phyloP scores from a whole-genome alignment of 345 rosid species.

The Eucalyptus caleyi region DNA sequence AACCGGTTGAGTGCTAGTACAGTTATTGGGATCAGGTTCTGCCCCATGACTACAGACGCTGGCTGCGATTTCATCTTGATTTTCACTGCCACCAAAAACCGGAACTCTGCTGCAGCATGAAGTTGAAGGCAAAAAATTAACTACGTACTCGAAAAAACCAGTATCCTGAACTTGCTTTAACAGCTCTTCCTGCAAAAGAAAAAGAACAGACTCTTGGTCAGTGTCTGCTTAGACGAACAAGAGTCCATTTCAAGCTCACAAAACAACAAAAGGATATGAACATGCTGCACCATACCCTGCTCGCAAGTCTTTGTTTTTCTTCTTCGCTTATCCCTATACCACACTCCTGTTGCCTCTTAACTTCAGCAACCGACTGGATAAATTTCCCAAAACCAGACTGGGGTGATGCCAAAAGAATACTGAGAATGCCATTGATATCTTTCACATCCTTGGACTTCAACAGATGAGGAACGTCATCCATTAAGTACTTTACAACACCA shows the following conservation, averaged over 20 bases:
- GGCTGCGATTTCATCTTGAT: conserved; percentile 33
- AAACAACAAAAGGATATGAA: background rate
- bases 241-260: background rate
- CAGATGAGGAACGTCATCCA: conserved; percentile 70
- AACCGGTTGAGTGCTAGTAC: conserved; percentile 27
- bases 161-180: conserved; percentile 15
- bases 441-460: conserved; percentile 46
- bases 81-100: conserved; percentile 10
- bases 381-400: conserved; percentile 62
- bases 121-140: conserved; percentile 27
- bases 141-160: conserved; percentile 6
- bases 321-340: conserved; percentile 42
- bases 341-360: conserved; percentile 56
- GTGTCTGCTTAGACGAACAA: background rate
- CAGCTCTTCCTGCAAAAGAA: conserved; percentile 18
- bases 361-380: conserved; percentile 74
- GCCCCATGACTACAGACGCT: conserved; percentile 44
- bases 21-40: conserved; percentile 21
- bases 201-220: background rate
- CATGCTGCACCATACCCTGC: conserved; percentile 32
- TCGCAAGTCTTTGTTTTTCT: conserved; percentile 56
- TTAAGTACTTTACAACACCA: conserved; percentile 47
- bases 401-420: conserved; percentile 39
- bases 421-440: conserved; percentile 31
- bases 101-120: conserved; percentile 19